Percentiles rank a stretch among this genome's conserved stretches.
phyloP scores from a whole-genome alignment of 805 yeast species.

The Myxozyma sirexii region DNA sequence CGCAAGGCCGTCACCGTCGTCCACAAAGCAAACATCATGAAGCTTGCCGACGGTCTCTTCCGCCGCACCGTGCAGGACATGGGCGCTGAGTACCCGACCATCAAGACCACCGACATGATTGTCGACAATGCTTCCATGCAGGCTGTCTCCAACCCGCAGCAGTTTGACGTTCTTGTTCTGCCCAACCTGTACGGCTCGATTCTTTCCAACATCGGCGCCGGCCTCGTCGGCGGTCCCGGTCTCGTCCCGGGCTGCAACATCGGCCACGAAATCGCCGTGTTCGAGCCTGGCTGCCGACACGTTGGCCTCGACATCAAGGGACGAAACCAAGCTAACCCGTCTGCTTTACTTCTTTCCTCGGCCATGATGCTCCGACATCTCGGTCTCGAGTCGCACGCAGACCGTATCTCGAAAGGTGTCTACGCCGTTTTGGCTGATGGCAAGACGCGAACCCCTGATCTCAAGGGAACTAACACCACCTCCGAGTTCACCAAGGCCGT shows the following conservation, averaged over 20 bases:
- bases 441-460: conserved; percentile 79
- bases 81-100: conserved; percentile 80
- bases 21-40: conserved; percentile 99
- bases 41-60: conserved; percentile 96
- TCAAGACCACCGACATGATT: conserved; percentile 86
- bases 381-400: conserved; percentile 83
- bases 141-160: conserved; percentile 97
- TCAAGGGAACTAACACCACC: conserved; percentile 88
- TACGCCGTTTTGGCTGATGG: conserved; percentile 90
- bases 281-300: conserved; percentile 97
- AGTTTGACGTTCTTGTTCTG: conserved; percentile 95
- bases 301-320: conserved; percentile 97
- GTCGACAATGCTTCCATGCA: conserved; percentile 99
- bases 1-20: conserved; percentile 93
- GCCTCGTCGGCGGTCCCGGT: conserved; percentile 96
- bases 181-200: conserved; percentile 98
- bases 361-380: conserved; percentile 92
- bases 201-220: conserved; percentile 97
- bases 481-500: conserved; percentile 94
- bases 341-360: conserved; percentile 93
- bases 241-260: conserved; percentile 97
- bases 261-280: conserved; percentile 96
- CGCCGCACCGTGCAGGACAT: conserved; percentile 89
- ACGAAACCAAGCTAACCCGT: conserved; percentile 94
- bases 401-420: conserved; percentile 85